Conservation (phyloP, 2,329 filamentous ascomycete species). For the Fusarium sp. region DNA sequence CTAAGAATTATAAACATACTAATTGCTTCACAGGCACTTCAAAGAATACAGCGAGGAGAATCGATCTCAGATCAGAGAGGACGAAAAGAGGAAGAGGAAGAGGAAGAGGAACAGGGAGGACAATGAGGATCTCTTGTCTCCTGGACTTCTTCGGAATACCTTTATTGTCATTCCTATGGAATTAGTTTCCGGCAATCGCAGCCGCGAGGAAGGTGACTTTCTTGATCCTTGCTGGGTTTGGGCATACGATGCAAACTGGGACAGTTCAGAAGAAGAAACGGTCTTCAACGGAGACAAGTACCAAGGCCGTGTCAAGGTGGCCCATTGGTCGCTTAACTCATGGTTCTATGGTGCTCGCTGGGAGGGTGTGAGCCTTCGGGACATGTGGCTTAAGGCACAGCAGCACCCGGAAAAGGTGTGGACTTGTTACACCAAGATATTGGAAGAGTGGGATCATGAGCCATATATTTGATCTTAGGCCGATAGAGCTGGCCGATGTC, state of each 20-base stretch:
- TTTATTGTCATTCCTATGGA: constrained; percentile 28
- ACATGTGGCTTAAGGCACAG: constrained; percentile 36
- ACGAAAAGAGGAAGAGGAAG: constrained; percentile 9
- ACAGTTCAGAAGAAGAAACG: constrained; percentile 14
- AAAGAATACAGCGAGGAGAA: constrained; percentile 13
- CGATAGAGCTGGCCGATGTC: background rate
- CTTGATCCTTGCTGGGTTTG: constrained; percentile 29
- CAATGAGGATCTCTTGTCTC: background rate
- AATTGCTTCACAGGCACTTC: constrained; percentile 25
- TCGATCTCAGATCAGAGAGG: constrained; percentile 11
- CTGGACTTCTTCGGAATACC: constrained; percentile 21
- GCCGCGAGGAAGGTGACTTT: background rate
- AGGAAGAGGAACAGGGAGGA: constrained; percentile 1
- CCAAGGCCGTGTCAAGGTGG: constrained; percentile 27
- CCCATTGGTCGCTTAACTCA: constrained; percentile 5
- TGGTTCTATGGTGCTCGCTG: constrained; percentile 39
- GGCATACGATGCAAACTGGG: constrained; percentile 37
- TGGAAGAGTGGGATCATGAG: constrained; percentile 35
- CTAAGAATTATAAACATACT: background rate
- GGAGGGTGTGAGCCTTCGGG: constrained; percentile 25
- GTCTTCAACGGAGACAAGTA: constrained; percentile 17
- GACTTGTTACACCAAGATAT: constrained; percentile 21
- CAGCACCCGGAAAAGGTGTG: constrained; percentile 21
- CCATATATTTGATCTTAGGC: constrained; percentile 19
- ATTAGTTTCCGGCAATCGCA: constrained; percentile 10